Conservation (phyloP, 108 stramenopile species). For the Nannochloropsis gaditana region DNA sequence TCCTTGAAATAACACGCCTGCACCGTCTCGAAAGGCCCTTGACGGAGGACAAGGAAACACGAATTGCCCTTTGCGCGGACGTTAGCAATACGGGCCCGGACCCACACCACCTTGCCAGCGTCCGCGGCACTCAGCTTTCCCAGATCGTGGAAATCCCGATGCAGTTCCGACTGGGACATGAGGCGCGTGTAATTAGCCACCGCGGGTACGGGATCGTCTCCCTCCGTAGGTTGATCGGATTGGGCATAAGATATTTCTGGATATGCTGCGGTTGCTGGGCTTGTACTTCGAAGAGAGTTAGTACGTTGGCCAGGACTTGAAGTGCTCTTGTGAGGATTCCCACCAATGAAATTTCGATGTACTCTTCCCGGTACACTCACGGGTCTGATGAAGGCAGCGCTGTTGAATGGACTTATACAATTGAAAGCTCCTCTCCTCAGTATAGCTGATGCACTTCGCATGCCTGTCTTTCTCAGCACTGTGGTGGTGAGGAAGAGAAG, state of each 20-base stretch:
- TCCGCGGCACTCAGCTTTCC: background rate
- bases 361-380: background rate
- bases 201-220: background rate
- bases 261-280: background rate
- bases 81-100: slow-evolving; percentile 78
- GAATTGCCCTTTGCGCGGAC: slow-evolving; percentile 91
- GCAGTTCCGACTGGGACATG: slow-evolving; percentile 13
- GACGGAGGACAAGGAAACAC: slow-evolving; percentile 84
- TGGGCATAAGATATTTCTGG: background rate
- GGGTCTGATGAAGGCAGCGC: background rate
- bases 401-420: background rate
- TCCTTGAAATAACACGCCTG: slow-evolving; percentile 92
- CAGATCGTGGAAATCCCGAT: background rate
- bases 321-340: too few relatives aligned
- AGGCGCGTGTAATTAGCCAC: background rate
- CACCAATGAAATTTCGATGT: too few relatives aligned
- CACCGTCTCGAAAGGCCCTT: slow-evolving; percentile 79
- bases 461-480: background rate
- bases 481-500: background rate
- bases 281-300: background rate
- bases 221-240: background rate
- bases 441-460: background rate
- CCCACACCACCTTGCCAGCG: slow-evolving; percentile 62
- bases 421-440: background rate
- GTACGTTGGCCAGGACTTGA: background rate